Base-by-base conservation (phyloP, 2,329 filamentous ascomycete species). In the Polytolypa hystricis region DNA sequence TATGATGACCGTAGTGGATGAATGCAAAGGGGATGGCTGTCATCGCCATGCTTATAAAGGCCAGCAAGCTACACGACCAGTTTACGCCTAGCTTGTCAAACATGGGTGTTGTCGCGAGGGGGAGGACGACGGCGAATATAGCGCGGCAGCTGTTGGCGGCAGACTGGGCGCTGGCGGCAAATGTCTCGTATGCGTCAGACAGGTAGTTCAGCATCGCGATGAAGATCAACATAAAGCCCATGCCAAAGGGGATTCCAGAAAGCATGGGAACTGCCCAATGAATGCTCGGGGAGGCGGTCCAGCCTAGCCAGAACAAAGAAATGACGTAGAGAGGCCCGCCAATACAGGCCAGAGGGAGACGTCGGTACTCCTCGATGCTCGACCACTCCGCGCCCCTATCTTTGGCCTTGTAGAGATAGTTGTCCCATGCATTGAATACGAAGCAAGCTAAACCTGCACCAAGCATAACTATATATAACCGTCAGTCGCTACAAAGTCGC, bases 331-430 rank as follows among this genome's bases (percentile, higher is more conserved):
- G 59, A 0, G 81, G 81, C 0, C 81, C 80, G 1, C 79, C 83
- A 15, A 84, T 48, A 49, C 74, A 81, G 5, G 81, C 82, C 2
- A 87, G 68, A 0, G 82, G 82, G 0, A 89, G 66, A 2, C 83
- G 73, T 5, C 77, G 70, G 52, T 77, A 83, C 39, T 56, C 53
- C 43, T 46, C 43, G 12, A 42, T 33, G n/a, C 60, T 57, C 0
- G 73, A 62, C 78, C 80, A 84, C 1, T 63, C 46, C 1, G 66
- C 68, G 20, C 66, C 55, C 9, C 57, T 54, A 5, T 55, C 55
- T 45, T 70, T 67, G 1, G 76, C 74, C 32, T 64, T 64, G 2
- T 61, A 58, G 11, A 85, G 66, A 29, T 73, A 67, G 17, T 52
- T 55, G 49, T 87, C 81, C 67, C 79, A 87, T 35, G 60, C 61